Percentiles rank a stretch among this genome's conserved stretches.
phyloP scores from a whole-genome alignment of 352 stramenopile genomes.

The Pythium dissotocum region DNA sequence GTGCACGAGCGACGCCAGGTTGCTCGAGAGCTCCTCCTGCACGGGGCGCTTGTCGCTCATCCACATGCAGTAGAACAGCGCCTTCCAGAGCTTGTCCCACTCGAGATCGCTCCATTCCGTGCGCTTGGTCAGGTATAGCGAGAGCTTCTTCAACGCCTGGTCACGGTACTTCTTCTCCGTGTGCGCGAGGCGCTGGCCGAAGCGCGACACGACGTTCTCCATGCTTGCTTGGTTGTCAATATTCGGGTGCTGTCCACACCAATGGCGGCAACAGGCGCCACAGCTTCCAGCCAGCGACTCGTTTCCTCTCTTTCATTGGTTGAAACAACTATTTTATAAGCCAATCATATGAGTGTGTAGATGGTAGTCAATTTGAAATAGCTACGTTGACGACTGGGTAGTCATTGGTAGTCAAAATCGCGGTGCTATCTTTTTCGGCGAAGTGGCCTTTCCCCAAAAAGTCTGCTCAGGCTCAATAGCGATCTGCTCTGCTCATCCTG shows the following conservation, averaged over 20 bases:
- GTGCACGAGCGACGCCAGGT: constrained; percentile 63
- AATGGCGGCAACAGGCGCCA: constrained; percentile 6
- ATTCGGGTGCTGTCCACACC: constrained; percentile 6
- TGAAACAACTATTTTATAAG: constrained; percentile 1
- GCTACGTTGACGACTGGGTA: constrained; percentile 7
- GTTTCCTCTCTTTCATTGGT: constrained; percentile 17
- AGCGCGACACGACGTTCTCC: constrained; percentile 79
- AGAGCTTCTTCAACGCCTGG: constrained; percentile 81
- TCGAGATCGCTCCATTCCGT: constrained; percentile 68
- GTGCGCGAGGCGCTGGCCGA: constrained; percentile 83
- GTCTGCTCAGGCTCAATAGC: background rate
- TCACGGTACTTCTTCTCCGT: constrained; percentile 89
- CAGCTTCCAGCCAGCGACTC: constrained; percentile 20
- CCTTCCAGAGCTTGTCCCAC: constrained; percentile 90
- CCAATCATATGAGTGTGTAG: constrained; percentile 22
- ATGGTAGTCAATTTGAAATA: constrained; percentile 7
- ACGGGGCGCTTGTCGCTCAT: constrained; percentile 88
- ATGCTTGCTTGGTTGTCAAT: constrained; percentile 29
- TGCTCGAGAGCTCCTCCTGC: constrained; percentile 77
- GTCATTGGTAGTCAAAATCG: constrained; percentile 4
- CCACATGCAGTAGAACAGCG: constrained; percentile 91
- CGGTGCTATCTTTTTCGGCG: constrained; percentile 12
- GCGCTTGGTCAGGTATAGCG: constrained; percentile 69
- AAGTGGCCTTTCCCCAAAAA: background rate
- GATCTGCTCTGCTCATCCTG: too few relatives aligned